These are phyloP conservation scores for Bryum argenteum DNA, from an alignment of 225 moss, liverwort and hornwort species.

Conservation along the genomic window DNA sequence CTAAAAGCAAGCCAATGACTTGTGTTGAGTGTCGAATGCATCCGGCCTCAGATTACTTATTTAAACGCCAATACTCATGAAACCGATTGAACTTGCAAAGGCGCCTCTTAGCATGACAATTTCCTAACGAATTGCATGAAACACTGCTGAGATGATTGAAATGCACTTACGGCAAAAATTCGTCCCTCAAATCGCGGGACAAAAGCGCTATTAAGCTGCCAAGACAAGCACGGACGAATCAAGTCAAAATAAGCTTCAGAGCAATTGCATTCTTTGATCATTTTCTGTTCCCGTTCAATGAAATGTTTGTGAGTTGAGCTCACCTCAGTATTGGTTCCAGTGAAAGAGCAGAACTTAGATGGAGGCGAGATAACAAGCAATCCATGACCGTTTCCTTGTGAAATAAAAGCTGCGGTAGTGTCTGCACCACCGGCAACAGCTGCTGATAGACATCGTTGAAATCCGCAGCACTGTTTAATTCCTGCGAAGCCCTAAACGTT, in stretches of 20 bases:
- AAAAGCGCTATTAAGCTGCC: constrained; percentile 90
- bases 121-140: neutral
- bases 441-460: constrained; percentile 90
- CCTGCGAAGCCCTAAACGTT: constrained; percentile 52
- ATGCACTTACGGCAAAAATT: constrained; percentile 81
- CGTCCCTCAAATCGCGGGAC: constrained; percentile 85
- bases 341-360: constrained; percentile 74
- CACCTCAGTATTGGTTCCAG: constrained; percentile 91
- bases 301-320: neutral
- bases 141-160: constrained; percentile 17
- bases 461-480: constrained; percentile 95
- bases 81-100: neutral
- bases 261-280: neutral
- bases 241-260: constrained; percentile 13
- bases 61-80: neutral
- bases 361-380: constrained; percentile 74
- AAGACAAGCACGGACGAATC: constrained; percentile 30
- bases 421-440: constrained; percentile 85
- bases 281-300: neutral
- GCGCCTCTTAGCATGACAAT: neutral
- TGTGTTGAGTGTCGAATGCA: neutral
- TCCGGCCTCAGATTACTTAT: neutral
- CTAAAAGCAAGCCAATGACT: neutral
- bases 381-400: constrained; percentile 80
- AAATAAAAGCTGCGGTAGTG: constrained; percentile 80